Percentiles rank a stretch among this genome's conserved stretches.
These are phyloP conservation scores for Aspergillus leporis DNA, from an alignment of 495 filamentous ascomycete genomes.

Conservation along the genomic window DNA sequence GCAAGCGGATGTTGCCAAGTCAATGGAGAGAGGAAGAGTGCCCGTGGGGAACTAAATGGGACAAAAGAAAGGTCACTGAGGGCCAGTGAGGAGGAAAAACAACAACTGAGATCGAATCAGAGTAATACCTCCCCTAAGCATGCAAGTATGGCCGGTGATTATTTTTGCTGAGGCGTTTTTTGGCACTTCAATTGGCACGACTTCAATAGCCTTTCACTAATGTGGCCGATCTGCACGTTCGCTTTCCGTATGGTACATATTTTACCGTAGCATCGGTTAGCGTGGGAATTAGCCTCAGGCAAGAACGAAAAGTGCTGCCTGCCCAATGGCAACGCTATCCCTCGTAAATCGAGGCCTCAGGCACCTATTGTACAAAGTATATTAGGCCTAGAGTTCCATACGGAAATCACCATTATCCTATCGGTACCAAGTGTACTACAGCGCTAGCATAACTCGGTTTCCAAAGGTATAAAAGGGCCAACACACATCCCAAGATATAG, in stretches of 20 bases:
- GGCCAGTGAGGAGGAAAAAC: not conserved
- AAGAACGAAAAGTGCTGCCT: not conserved
- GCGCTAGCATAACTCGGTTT: too few species aligned
- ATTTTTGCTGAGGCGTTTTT: conserved; percentile 4
- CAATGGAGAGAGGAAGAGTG: conserved; percentile 2
- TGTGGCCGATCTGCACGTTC: not conserved
- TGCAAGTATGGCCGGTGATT: conserved; percentile 3
- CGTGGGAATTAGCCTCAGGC: not conserved
- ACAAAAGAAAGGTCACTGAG: not conserved
- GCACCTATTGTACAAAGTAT: too few species aligned
- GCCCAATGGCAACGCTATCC: too few species aligned
- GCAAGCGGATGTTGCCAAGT: conserved; percentile 19
- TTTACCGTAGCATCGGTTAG: not conserved
- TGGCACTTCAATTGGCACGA: not conserved
- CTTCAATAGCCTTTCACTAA: conserved; percentile 1
- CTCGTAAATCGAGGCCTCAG: too few species aligned
- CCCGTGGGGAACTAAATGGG: not conserved
- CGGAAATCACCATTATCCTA: too few species aligned
- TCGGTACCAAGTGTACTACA: too few species aligned
- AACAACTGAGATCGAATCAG: conserved; percentile 1
- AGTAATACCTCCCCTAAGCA: not conserved
- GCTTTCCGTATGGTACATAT: not conserved
- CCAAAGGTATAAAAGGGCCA: not conserved
- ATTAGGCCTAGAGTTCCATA: too few species aligned
- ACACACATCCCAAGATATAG: not conserved